Conservation (phyloP, 257 asterid genomes). For the Anisodus tanguticus region DNA sequence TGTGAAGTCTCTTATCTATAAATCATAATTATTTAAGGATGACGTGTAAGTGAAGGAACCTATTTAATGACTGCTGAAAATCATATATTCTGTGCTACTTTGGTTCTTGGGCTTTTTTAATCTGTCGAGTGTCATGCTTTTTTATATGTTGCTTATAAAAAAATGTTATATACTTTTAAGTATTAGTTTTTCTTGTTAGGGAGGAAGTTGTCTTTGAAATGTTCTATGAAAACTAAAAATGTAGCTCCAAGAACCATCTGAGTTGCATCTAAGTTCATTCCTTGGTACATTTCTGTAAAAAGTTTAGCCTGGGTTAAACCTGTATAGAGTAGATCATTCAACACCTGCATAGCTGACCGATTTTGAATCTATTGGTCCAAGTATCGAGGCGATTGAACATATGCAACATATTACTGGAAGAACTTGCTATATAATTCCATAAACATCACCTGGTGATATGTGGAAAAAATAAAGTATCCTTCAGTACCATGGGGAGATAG, state of each 20-base stretch:
- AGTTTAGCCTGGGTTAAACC: not conserved
- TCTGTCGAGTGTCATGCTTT: not conserved
- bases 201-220: not conserved
- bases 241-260: not conserved
- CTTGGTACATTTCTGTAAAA: not conserved
- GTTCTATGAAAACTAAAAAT: constrained; percentile 9
- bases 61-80: not conserved
- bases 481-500: constrained; percentile 5
- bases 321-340: not conserved
- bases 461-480: not conserved
- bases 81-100: not conserved
- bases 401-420: not conserved
- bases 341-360: not conserved
- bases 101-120: not conserved
- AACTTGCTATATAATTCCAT: constrained; percentile 6
- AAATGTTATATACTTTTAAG: not conserved
- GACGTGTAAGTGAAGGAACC: not conserved
- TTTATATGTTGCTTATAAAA: not conserved
- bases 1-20: not conserved
- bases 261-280: constrained; percentile 13
- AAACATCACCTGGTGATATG: not conserved
- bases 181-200: not conserved
- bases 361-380: constrained; percentile 23
- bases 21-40: not conserved
- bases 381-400: not conserved